Conservation (phyloP, 2,329 filamentous ascomycete genomes). For the Botrytis aclada region DNA sequence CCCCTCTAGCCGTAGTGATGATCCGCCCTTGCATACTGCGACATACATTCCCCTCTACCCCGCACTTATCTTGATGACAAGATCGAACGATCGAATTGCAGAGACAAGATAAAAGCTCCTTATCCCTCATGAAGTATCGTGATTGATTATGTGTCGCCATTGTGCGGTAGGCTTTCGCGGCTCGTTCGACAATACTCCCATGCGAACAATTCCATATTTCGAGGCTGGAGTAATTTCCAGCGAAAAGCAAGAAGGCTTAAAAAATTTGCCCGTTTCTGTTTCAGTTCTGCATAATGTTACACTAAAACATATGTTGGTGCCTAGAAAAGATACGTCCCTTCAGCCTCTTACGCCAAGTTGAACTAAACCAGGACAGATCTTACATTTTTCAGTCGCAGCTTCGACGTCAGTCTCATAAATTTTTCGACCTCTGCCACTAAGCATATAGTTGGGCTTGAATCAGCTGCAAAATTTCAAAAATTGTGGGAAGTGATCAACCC, state of each 20-base stretch:
- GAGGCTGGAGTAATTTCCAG: not conserved
- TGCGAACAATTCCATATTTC: not conserved
- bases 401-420: not conserved
- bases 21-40: not conserved
- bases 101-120: not conserved
- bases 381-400: not conserved
- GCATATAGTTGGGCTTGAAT: not conserved
- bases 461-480: not conserved
- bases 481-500: not conserved
- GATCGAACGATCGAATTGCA: not conserved
- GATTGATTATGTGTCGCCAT: not conserved
- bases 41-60: not conserved
- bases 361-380: not conserved
- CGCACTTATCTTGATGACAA: not conserved
- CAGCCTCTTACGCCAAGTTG: not conserved
- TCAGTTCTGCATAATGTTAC: not conserved
- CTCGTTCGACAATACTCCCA: not conserved
- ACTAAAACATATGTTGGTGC: not conserved
- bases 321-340: not conserved
- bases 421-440: not conserved
- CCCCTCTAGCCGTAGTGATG: not conserved
- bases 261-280: not conserved
- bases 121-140: not conserved
- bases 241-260: too few relatives aligned
- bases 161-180: not conserved